These are phyloP conservation scores for Trametes coccinea DNA, from an alignment of 768 basidiomycete genomes.

Conservation along the genomic window DNA sequence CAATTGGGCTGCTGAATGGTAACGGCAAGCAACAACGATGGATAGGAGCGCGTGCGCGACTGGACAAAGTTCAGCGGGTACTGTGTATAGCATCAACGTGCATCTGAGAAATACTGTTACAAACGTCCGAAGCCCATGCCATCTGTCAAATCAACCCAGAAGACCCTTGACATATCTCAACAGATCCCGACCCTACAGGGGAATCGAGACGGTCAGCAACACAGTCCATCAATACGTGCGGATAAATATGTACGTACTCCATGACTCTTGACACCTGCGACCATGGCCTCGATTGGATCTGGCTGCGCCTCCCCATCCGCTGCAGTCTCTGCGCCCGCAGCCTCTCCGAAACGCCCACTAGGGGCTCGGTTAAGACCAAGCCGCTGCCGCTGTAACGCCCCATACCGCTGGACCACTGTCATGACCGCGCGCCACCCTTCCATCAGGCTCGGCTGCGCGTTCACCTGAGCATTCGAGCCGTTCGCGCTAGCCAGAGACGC, in stretches of 20 bases:
- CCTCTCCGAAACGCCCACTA: conserved; percentile 30
- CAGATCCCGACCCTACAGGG: conserved; percentile 62
- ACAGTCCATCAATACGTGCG: neutral
- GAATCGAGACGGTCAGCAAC: conserved; percentile 13
- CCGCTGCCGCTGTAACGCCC: conserved; percentile 58
- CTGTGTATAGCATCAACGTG: neutral
- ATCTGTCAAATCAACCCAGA: conserved; percentile 45
- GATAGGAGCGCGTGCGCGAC: too few relatives aligned
- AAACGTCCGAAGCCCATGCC: neutral
- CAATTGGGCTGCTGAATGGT: too few relatives aligned
- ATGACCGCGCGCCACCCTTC: conserved; percentile 87
- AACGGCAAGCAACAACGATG: too few relatives aligned
- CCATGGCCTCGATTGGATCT: conserved; percentile 54
- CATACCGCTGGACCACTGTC: conserved; percentile 64
- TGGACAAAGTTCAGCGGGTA: neutral
- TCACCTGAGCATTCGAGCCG: conserved; percentile 36
- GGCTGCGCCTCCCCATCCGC: conserved; percentile 25
- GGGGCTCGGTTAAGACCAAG: conserved; percentile 29
- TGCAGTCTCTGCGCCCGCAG: conserved; percentile 1
- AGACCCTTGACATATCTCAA: conserved; percentile 71
- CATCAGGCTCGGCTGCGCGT: conserved; percentile 36
- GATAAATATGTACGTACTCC: conserved; percentile 54
- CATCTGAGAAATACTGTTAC: conserved; percentile 2
- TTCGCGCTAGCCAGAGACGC: conserved; percentile 28
- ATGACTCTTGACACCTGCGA: conserved; percentile 69